phyloP scores from a whole-genome alignment of 192 early-diverging fungal species.

The Phycomyces nitens region DNA sequence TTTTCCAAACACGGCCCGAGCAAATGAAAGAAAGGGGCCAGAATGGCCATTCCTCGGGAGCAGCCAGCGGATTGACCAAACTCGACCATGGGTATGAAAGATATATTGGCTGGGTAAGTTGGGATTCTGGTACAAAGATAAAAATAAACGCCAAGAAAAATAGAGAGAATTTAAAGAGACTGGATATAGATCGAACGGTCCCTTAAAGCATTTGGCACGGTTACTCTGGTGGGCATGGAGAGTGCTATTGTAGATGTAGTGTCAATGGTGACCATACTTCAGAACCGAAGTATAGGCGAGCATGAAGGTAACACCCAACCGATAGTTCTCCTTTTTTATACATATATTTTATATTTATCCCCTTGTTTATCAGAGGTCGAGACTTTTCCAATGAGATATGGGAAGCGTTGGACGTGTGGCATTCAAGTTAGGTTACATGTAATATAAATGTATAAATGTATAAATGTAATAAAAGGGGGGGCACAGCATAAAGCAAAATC shows the following conservation, averaged over 20 bases:
- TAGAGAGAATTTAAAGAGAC: neutral
- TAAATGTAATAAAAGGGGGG: neutral
- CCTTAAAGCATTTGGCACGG: neutral
- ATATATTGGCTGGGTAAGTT: constrained; percentile 19
- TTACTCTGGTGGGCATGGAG: constrained; percentile 21
- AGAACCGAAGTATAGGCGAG: constrained; percentile 11
- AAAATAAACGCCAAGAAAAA: neutral
- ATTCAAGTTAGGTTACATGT: constrained; percentile 19
- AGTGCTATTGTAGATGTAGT: constrained; percentile 18
- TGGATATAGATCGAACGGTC: constrained; percentile 10
- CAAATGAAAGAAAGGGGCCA: neutral
- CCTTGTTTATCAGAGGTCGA: constrained; percentile 8
- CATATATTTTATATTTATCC: neutral
- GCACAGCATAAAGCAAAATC: too few relatives aligned
- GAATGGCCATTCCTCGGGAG: neutral
- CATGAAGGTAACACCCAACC: constrained; percentile 4
- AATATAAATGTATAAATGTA: neutral
- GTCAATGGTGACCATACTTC: constrained; percentile 11
- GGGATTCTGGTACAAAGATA: neutral
- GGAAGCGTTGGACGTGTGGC: constrained; percentile 3
- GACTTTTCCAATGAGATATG: constrained; percentile 9
- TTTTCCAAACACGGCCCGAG: neutral
- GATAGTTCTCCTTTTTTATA: neutral
- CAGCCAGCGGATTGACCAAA: neutral
- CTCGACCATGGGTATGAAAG: constrained; percentile 21